These are phyloP conservation scores for Talaromyces sp. DNA, from an alignment of 2,329 filamentous ascomycete species.

Conservation along the genomic window DNA sequence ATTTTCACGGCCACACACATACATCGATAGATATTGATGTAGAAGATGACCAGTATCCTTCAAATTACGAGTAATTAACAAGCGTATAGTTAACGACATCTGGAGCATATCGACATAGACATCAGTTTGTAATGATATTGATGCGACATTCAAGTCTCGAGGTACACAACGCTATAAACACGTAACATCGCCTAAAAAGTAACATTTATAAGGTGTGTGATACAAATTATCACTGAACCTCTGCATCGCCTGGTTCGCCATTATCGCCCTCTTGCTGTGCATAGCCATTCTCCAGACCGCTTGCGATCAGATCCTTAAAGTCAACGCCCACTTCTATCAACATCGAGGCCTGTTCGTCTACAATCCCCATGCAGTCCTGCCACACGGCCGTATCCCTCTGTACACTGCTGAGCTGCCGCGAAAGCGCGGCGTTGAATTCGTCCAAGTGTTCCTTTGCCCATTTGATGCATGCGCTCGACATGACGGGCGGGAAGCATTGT, in stretches of 20 bases:
- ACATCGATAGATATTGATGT: no score
- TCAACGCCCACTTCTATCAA: conserved; percentile 83
- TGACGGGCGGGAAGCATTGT: conserved; percentile 73
- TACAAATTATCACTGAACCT: neutral
- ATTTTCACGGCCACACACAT: no score
- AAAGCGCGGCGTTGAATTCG: conserved; percentile 78
- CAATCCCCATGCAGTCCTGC: conserved; percentile 76
- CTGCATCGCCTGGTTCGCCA: conserved; percentile 12
- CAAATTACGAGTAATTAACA: neutral
- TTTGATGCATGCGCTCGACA: conserved; percentile 92
- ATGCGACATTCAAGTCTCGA: neutral
- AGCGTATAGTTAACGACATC: neutral
- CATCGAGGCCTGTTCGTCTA: conserved; percentile 73
- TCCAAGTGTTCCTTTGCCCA: conserved; percentile 98
- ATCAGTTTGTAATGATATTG: neutral
- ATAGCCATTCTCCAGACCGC: conserved; percentile 30
- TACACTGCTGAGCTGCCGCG: conserved; percentile 80
- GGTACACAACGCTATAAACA: neutral
- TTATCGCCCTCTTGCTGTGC: conserved; percentile 1
- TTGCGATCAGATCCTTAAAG: conserved; percentile 76
- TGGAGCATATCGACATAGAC: neutral
- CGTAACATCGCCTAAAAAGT: neutral
- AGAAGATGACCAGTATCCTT: neutral
- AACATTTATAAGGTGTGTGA: neutral
- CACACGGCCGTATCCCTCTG: conserved; percentile 71